Percentiles rank a stretch among this genome's conserved stretches.
Conservation (phyloP, 2,329 filamentous ascomycete species). For the Magnaporthiopsis incrustans region DNA sequence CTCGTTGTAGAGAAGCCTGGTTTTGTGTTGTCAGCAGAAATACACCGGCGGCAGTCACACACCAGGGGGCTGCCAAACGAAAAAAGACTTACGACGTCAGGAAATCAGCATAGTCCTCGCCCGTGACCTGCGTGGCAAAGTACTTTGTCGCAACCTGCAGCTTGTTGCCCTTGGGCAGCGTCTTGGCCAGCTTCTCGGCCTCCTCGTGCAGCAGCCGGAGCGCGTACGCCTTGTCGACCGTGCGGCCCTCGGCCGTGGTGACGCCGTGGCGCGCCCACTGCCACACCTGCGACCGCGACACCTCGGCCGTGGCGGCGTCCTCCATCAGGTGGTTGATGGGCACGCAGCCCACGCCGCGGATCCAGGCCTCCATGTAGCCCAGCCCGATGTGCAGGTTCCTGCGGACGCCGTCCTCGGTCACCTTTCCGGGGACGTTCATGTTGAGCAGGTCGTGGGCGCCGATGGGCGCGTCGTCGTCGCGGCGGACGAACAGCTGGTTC, state of each 20-base stretch:
- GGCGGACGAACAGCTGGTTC: slow-evolving; percentile 87
- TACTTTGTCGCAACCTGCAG: slow-evolving; percentile 85
- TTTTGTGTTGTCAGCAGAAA: neutral
- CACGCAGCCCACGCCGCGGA: slow-evolving; percentile 88
- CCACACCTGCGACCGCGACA: slow-evolving; percentile 90
- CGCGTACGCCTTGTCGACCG: slow-evolving; percentile 85
- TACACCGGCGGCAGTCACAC: too few relatives aligned
- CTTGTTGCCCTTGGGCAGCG: slow-evolving; percentile 83
- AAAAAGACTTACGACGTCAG: slow-evolving; percentile 64
- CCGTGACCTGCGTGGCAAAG: slow-evolving; percentile 86
- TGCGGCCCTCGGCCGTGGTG: slow-evolving; percentile 79
- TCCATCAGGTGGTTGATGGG: slow-evolving; percentile 99
- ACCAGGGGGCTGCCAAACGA: too few relatives aligned
- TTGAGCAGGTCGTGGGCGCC: slow-evolving; percentile 87
- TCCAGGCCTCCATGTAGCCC: slow-evolving; percentile 98
- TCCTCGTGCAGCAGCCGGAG: slow-evolving; percentile 82
- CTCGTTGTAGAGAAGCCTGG: slow-evolving; percentile 76
- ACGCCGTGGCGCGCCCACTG: slow-evolving; percentile 79
- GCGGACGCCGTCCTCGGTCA: slow-evolving; percentile 91
- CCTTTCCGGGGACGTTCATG: slow-evolving; percentile 89
- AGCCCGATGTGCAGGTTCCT: slow-evolving; percentile 98
- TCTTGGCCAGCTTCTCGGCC: slow-evolving; percentile 63
- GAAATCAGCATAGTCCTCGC: slow-evolving; percentile 97
- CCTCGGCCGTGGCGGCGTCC: slow-evolving; percentile 94
- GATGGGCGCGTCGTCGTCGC: slow-evolving; percentile 74